Base-by-base conservation (phyloP, 2,329 filamentous ascomycete species). In the Aspergillus eucalypticola region DNA sequence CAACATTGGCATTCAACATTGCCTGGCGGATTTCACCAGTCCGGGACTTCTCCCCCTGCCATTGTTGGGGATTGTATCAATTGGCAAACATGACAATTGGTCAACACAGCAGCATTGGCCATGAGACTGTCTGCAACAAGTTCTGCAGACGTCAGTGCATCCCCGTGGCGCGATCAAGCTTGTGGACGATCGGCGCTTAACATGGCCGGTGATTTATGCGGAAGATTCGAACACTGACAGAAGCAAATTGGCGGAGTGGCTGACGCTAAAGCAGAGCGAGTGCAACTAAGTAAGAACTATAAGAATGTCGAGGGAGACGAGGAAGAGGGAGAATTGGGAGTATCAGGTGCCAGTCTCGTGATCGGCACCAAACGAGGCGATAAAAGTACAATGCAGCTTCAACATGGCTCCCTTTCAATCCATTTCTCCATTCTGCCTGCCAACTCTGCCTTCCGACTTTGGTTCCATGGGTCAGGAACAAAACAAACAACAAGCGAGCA, bases 151-250 rank as follows among this genome's bases (percentile, higher is more conserved):
- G 52, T 54, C 52, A 54, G 52, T 54, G 52, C 39, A 41, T 54
- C 38, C 7, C 17, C 7, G 52, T 54, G 52, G 52, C 52, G 52
- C 52, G 29, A 39, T 54, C 52, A 54, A 54, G 52, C 52, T 44
- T 54, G 39, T 44, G 52, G 52, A 44, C 4, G 52, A 54, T 46
- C 52, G 52, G 29, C 52, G 23, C 66, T 73, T 48, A 49, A n/a
- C 15, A 27, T 15, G 21, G 15, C 23, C 46, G 46, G 46, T 29
- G 25, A 49, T 29, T 48, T 29, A 44, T 48, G 15, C 23, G n/a
- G 17, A 13, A 21, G 19, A 50, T 15, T 21, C 8, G 41, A 54
- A 25, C 27, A 54, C 13, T 25, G 17, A 54, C 29, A 41, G 42
- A 48, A 38, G 25, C 50, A 44, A 17, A 27, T 32, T 27, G 7